These are phyloP conservation scores for Triadica sebifera DNA, from an alignment of 345 rosid species.

Conservation along the genomic window DNA sequence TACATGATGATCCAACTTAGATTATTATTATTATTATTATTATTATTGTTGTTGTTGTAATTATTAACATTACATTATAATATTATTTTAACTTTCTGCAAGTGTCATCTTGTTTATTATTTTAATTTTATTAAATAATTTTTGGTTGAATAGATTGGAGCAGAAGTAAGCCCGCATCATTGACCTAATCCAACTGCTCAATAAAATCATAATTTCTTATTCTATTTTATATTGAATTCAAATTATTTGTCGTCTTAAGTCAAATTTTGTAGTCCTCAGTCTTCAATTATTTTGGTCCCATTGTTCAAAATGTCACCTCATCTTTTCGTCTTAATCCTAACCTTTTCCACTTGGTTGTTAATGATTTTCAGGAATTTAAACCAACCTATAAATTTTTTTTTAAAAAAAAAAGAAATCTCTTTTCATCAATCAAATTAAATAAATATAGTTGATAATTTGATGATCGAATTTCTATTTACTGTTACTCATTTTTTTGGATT, in stretches of 20 bases:
- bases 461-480: no score
- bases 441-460: no score
- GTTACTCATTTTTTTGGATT: no score
- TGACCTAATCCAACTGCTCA: not conserved
- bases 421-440: no score
- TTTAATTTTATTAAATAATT: not conserved
- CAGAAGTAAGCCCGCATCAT: not conserved
- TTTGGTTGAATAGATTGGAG: not conserved
- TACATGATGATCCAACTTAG: not conserved
- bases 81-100: not conserved
- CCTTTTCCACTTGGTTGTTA: not conserved
- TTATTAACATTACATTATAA: not conserved
- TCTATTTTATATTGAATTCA: not conserved
- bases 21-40: not conserved
- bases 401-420: no score
- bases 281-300: not conserved
- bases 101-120: not conserved
- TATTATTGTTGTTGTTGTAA: no score
- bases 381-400: no score
- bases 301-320: not conserved
- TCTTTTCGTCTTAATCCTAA: not conserved
- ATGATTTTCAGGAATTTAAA: no score
- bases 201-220: not conserved
- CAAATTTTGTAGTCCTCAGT: not conserved
- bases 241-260: not conserved